Base-by-base conservation (phyloP, 2,329 filamentous ascomycete genomes). In the Diaporthe sp. region DNA sequence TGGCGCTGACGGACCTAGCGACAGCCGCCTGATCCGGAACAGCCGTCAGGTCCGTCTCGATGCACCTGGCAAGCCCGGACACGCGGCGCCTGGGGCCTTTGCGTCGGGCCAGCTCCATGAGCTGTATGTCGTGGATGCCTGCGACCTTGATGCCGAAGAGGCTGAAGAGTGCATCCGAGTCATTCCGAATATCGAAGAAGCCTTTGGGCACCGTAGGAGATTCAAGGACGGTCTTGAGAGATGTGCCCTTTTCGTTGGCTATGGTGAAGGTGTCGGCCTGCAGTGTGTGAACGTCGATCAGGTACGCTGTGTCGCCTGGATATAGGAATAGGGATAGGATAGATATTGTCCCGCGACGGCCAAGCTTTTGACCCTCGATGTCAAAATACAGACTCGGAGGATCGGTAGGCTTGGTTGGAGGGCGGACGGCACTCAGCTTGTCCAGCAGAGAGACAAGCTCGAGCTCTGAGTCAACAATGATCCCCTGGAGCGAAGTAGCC, bases 101-200 rank as follows among this genome's bases (percentile, higher is more conserved):
- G 1, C 81, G 79, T 2, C 79, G 78, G 0, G 85, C 89, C 4
- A 87, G 78, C 79, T 92, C 89, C 85, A 92, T 88, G 0, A 92
- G 83, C 79, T 92, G 90, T 0, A 92, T 72, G 77, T 92, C 89
- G 3, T 86, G 76, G 13, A 91, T 79, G 0, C 88, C 86, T 0
- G 77, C 75, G 0, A 92, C 78, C 0, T 74, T 34, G 76, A 92
- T 83, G 0, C 79, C 55, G 76, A 82, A 91, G 47, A 85, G 87
- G 60, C 58, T 79, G 78, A 84, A 90, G 0, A 92, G 81, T 0
- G 90, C 89, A 77, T 92, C 88, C 0, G 90, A 89, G 78, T 91
- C 89, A 77, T 88, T 89, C 3, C 90, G 88, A 22, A 92, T 84
- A 76, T 92, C 90, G 78, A 91, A 92, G 76, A 92, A 85, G 42